A percentile compares a stretch with the other conserved stretches of the same genome.
These are phyloP conservation scores for Takakia lepidozioides DNA, from an alignment of 225 moss, liverwort and hornwort species.

Conservation along the genomic window DNA sequence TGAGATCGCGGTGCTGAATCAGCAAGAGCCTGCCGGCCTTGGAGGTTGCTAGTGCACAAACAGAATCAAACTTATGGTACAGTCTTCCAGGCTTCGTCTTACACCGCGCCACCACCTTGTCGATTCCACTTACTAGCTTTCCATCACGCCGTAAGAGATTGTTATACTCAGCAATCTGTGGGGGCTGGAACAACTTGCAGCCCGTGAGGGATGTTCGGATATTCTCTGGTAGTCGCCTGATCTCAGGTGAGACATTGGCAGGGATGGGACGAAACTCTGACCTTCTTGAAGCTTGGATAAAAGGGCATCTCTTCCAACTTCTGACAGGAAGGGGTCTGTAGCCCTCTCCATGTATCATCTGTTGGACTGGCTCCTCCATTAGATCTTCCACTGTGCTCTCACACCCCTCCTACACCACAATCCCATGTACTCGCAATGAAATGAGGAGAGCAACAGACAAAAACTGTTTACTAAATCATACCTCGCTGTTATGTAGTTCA, in stretches of 20 bases:
- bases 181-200: slow-evolving; percentile 34
- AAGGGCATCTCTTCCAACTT: slow-evolving; percentile 33
- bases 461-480: too few species aligned
- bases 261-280: slow-evolving; percentile 26
- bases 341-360: slow-evolving; percentile 43
- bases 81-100: slow-evolving; percentile 25
- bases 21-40: slow-evolving; percentile 27
- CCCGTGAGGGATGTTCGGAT: slow-evolving; percentile 22
- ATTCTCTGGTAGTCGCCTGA: slow-evolving; percentile 28
- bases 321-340: slow-evolving; percentile 17
- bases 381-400: slow-evolving; percentile 12
- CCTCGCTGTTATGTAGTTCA: too few species aligned
- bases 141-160: slow-evolving; percentile 22
- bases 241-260: slow-evolving; percentile 6
- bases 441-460: too few species aligned
- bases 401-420: too few species aligned
- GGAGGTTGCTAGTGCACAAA: slow-evolving; percentile 29
- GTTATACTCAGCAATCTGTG: slow-evolving; percentile 43
- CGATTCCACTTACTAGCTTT: slow-evolving; percentile 35
- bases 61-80: slow-evolving; percentile 49
- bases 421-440: too few species aligned
- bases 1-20: slow-evolving; percentile 26
- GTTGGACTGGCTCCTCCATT: slow-evolving; percentile 22
- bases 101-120: not conserved
- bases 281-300: slow-evolving; percentile 35